Percentiles rank a stretch among this genome's conserved stretches.
phyloP scores from a whole-genome alignment of 768 basidiomycete species.

The Leccinum pellstonianum region DNA sequence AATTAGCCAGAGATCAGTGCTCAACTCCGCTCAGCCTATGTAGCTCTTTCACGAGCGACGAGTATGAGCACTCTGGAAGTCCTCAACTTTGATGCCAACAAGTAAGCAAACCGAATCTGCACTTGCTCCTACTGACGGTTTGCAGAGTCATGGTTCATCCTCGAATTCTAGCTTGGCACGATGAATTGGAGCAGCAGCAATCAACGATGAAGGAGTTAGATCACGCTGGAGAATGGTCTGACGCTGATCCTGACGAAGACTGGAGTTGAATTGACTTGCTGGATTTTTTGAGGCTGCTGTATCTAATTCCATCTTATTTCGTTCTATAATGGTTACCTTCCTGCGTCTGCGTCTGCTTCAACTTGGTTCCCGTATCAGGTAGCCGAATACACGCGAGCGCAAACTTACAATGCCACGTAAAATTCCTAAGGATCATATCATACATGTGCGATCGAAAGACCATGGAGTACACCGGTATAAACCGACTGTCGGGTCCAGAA shows the following conservation, averaged over 20 bases:
- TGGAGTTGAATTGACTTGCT: slow-evolving; percentile 15
- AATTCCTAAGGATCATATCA: no score
- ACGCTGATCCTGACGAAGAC: slow-evolving; percentile 39
- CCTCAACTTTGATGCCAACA: slow-evolving; percentile 56
- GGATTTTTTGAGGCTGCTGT: not conserved
- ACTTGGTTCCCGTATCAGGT: not conserved
- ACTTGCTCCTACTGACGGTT: not conserved
- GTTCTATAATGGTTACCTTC: not conserved
- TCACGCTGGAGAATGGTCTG: slow-evolving; percentile 18
- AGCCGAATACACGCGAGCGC: no score
- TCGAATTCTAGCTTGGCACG: slow-evolving; percentile 59
- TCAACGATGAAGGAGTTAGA: slow-evolving; percentile 9
- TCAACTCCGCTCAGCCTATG: slow-evolving; percentile 48
- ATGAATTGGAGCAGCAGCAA: slow-evolving; percentile 26
- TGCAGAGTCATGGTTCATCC: slow-evolving; percentile 63
- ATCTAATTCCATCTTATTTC: not conserved
- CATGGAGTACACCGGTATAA: not conserved
- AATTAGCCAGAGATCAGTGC: not conserved
- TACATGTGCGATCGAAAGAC: not conserved
- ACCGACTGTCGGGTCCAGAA: not conserved
- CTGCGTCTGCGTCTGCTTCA: no score
- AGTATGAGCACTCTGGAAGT: slow-evolving; percentile 65
- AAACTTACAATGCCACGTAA: not conserved
- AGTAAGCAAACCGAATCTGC: slow-evolving; percentile 38
- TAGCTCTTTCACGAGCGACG: slow-evolving; percentile 72